Base-by-base conservation (phyloP, 2,329 filamentous ascomycete species). In the Fusarium scirpi region DNA sequence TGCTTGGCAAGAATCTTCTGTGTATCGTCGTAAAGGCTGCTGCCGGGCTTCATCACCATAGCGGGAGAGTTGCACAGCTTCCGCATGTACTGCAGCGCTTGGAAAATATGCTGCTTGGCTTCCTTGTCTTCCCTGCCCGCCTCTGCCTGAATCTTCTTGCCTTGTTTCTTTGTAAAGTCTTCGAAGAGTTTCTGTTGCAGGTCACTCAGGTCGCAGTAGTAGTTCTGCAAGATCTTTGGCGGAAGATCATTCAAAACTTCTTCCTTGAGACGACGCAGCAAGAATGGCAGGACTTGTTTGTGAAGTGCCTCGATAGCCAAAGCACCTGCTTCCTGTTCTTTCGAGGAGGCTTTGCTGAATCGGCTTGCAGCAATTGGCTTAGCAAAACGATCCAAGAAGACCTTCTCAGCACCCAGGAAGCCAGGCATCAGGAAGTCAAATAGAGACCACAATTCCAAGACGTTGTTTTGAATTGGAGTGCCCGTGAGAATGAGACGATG, bases 371-470 rank as follows among this genome's bases (percentile, higher is more conserved):
- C 93, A 74, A 98, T 98, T 3, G 94, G 94, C 81, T 97, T 97
- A 11, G 94, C 94, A 74, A 98, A 98, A 5, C 94, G 90, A 79
- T 98, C 95, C 71, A 97, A 85, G 82, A 98, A 98, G n/a, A 98
- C 94, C 82, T 97, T 97, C 67, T 90, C 94, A 0, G 94, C 94
- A 32, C 96, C 96, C 10, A 99, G 85, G 84, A 99, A 99, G 4
- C 96, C 97, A 5, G 97, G 96, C 96, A 99, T 99, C 65, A 99
- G 85, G 83, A 99, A 99, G 81, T 99, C 96, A 78, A 99, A 99
- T 7, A 99, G 86, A 1, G 95, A 98, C 95, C 95, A 99, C 6
- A 99, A 85, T 78, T 99, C 95, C 51, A 99, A 83, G 4, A 99
- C 95, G 72, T 98, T 98, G 80, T 98, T 98, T 80, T 98, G 95